These are phyloP conservation scores for Chytriomyces sp. DNA, from an alignment of 192 early-diverging fungal genomes.

Conservation along the genomic window DNA sequence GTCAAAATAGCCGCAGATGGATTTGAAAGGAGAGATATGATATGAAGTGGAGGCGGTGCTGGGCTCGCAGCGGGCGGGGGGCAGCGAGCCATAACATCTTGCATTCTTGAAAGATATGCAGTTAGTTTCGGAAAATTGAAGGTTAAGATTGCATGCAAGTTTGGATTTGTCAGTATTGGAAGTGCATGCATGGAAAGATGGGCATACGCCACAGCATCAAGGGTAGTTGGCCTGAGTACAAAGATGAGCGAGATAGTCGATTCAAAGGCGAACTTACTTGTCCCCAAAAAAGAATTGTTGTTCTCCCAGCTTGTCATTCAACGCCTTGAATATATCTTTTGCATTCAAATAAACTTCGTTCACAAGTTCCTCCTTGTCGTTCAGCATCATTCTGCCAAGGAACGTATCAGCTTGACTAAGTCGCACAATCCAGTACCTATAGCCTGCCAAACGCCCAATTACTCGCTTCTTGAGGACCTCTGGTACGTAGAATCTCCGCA, in stretches of 20 bases:
- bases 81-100: conserved; percentile 41
- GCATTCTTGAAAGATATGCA: conserved; percentile 64
- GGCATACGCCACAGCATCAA: conserved; percentile 84
- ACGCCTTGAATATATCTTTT: conserved; percentile 62
- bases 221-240: conserved; percentile 59
- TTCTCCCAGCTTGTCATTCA: conserved; percentile 73
- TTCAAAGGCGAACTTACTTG: conserved; percentile 40
- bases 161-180: conserved; percentile 72
- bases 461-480: conserved; percentile 75
- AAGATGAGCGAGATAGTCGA: neutral
- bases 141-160: conserved; percentile 65
- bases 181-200: conserved; percentile 78
- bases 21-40: conserved; percentile 33
- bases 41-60: conserved; percentile 27
- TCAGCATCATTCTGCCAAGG: conserved; percentile 42
- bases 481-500: conserved; percentile 69
- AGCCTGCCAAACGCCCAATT: conserved; percentile 62
- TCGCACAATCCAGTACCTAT: conserved; percentile 36
- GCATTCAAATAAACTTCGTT: conserved; percentile 67
- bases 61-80: conserved; percentile 41
- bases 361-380: conserved; percentile 43
- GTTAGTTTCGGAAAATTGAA: conserved; percentile 70
- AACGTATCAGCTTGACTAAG: neutral
- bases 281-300: conserved; percentile 84
- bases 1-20: conserved; percentile 46